phyloP scores from a whole-genome alignment of 1,139 yeast species.

The Debaryomyces robertsiae region DNA sequence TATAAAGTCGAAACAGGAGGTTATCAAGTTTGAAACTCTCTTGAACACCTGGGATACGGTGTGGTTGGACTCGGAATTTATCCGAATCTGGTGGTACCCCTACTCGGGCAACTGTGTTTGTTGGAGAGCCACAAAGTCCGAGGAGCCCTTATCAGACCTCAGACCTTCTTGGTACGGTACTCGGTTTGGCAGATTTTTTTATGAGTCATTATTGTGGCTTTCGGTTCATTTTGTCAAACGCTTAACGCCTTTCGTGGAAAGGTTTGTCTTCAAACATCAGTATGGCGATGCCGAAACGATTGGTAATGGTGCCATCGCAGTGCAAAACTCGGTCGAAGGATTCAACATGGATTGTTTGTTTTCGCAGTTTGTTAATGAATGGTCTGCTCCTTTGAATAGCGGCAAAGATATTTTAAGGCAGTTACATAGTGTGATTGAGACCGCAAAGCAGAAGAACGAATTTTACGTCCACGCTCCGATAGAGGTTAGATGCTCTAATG shows the following conservation, averaged over 20 bases:
- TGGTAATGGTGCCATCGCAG: constrained; percentile 67
- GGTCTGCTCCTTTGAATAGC: constrained; percentile 85
- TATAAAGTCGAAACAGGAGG: constrained; percentile 78
- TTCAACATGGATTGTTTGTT: constrained; percentile 95
- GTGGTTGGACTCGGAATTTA: constrained; percentile 91
- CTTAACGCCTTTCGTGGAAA: constrained; percentile 81
- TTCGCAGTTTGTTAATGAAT: constrained; percentile 92
- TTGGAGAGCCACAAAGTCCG: constrained; percentile 83
- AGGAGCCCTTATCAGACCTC: constrained; percentile 65
- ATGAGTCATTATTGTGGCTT: constrained; percentile 76
- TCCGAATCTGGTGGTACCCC: constrained; percentile 98
- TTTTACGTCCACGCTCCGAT: constrained; percentile 93
- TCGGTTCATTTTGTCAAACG: constrained; percentile 73
- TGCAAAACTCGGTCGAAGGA: constrained; percentile 81
- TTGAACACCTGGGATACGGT: constrained; percentile 67
- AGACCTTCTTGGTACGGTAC: constrained; percentile 88
- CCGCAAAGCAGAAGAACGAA: constrained; percentile 60
- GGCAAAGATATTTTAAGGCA: constrained; percentile 74
- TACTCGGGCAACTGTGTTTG: constrained; percentile 81
- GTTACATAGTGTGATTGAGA: constrained; percentile 60
- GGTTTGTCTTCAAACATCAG: constrained; percentile 81
- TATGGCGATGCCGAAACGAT: constrained; percentile 75
- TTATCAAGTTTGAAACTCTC: constrained; percentile 73
- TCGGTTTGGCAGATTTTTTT: constrained; percentile 70
- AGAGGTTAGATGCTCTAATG: constrained; percentile 91